Base-by-base conservation (phyloP, 768 basidiomycete species). In the Russula abietina region DNA sequence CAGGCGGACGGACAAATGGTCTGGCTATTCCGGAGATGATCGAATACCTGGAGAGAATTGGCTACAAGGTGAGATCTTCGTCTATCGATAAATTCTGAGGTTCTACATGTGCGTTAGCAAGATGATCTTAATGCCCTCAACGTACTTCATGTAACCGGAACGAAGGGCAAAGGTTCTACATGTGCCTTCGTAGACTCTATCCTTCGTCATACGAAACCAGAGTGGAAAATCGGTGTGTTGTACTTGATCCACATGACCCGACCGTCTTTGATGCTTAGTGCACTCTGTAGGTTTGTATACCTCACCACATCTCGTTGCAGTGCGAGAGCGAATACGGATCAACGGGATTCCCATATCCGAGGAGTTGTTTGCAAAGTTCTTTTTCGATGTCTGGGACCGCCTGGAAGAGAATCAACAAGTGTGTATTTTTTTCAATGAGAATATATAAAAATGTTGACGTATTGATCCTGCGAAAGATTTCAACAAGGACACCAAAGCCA, bases 81-180 rank as follows among this genome's bases (percentile, higher is more conserved):
- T 19, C 49, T 61, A 58, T 57, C 66, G 57, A 69, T 53, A 66
- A 58, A 70, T 52, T 57, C 64, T 26, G 28, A 24, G 36, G 55
- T 36, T 39, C 24, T 58, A 38, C 28, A 41, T 46, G 61, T 33
- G 17, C 61, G 48, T 50, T 69, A 97, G 94, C 82, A 89, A 46
- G 78, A 83, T 61, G 87, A 95, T 66, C 80, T 99, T 48, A 94
- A 98, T 71, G 75, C 76, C 26, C 78, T 99, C 58, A 96, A 98
- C 73, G 93, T 96, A 61, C 83, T 98, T 52, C 96, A 99, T 77
- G 86, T 99, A 67, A 95, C 96, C 10, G 96, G 96, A 4, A 98
- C 97, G 4, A 99, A 99, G 75, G 96, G 96, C 38, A 99, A 99
- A 73, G 96, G 96, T 8, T 98, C 96, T 3, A 94, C 97, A 1